phyloP scores from a whole-genome alignment of 805 yeast species.

The Metschnikowia gelsemii region DNA sequence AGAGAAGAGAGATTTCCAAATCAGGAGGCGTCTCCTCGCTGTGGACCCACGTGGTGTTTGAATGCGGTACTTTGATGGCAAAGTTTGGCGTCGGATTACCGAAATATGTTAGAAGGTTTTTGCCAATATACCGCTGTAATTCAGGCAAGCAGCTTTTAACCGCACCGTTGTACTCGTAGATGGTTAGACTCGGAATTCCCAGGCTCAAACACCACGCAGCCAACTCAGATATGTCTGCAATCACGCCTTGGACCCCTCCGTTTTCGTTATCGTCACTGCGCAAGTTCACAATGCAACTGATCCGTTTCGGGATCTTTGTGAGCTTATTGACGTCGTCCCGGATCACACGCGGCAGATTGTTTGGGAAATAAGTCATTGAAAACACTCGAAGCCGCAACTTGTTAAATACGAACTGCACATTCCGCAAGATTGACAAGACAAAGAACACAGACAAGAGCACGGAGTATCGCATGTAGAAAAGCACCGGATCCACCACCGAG shows the following conservation, averaged over 20 bases:
- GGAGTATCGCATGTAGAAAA: constrained; percentile 15
- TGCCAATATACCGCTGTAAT: constrained; percentile 53
- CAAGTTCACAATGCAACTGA: constrained; percentile 74
- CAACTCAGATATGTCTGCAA: constrained; percentile 74
- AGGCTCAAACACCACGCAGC: constrained; percentile 87
- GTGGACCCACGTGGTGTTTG: constrained; percentile 44
- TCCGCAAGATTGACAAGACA: constrained; percentile 54
- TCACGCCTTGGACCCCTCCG: constrained; percentile 81
- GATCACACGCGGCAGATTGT: constrained; percentile 80
- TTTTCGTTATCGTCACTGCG: constrained; percentile 80
- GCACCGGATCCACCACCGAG: constrained; percentile 1
- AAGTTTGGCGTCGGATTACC: constrained; percentile 71
- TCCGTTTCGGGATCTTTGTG: constrained; percentile 70
- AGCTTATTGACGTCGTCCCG: constrained; percentile 76
- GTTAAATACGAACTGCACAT: constrained; percentile 51
- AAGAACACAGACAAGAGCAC: constrained; percentile 51
- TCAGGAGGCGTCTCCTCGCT: constrained; percentile 36
- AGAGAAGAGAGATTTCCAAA: constrained; percentile 64
- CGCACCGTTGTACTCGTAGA: constrained; percentile 79
- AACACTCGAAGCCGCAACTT: constrained; percentile 55
- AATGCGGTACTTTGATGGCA: constrained; percentile 65
- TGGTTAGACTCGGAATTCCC: constrained; percentile 69
- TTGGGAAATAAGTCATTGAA: constrained; percentile 59
- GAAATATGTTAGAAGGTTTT: constrained; percentile 66
- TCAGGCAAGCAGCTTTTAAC: constrained; percentile 44